Percentiles rank a stretch among this genome's conserved stretches.
These are phyloP conservation scores for Pisolithus albus DNA, from an alignment of 768 basidiomycete genomes.

Conservation along the genomic window DNA sequence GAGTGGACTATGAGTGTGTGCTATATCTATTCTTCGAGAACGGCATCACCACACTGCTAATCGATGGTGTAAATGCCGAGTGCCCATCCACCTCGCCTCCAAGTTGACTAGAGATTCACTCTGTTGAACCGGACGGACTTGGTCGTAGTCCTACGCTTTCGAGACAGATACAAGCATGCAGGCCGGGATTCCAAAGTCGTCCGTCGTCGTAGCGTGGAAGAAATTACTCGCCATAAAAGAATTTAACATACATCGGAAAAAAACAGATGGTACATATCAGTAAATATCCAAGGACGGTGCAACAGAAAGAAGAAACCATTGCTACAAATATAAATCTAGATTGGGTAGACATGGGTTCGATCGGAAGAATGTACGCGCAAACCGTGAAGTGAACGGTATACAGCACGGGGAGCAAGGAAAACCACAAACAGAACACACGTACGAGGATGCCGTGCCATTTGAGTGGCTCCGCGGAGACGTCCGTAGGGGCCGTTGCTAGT, in stretches of 20 bases:
- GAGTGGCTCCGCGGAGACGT: neutral
- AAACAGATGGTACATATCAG: too few species aligned
- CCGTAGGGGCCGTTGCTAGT: neutral
- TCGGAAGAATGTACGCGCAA: neutral
- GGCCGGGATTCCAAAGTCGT: neutral
- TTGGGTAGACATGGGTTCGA: too few species aligned
- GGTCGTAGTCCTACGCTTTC: slow-evolving; percentile 36
- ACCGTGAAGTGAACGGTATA: neutral
- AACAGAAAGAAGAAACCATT: too few species aligned
- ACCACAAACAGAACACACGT: slow-evolving; percentile 13
- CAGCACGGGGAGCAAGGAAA: neutral
- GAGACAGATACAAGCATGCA: slow-evolving; percentile 30
- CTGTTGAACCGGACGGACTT: too few species aligned
- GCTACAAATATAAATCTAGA: too few species aligned
- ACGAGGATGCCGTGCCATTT: neutral
- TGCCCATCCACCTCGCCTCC: slow-evolving; percentile 37
- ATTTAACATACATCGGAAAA: too few species aligned
- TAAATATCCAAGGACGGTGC: too few species aligned
- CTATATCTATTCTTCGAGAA: slow-evolving; percentile 21
- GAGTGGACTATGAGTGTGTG: slow-evolving; percentile 45
- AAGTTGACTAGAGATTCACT: slow-evolving; percentile 45
- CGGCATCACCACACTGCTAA: slow-evolving; percentile 54
- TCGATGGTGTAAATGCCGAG: slow-evolving; percentile 39
- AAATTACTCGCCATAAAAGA: too few species aligned
- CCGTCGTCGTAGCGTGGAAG: too few species aligned